Evolutionary conservation across 2,329 filamentous ascomycete genomes (phyloP), one percentile per base, ranked within the genome.

Genomic region (Onygenales sp.): DNA sequence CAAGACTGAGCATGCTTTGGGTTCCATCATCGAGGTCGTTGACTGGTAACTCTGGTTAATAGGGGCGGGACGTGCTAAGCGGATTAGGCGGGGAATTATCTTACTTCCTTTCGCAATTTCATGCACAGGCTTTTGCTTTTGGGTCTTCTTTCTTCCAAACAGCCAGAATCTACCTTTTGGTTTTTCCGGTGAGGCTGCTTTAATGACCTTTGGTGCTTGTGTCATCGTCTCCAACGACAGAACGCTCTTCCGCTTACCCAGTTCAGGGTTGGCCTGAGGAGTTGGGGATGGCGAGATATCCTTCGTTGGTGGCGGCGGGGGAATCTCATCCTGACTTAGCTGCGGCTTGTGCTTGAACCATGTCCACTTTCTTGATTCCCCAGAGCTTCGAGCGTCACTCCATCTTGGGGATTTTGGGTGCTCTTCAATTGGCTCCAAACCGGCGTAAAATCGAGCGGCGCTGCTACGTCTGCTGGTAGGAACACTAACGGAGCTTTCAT

Each of bases 111-210:
- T 57, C 39, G 65, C 61, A 53, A 66, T 57, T 17, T 69, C 57
- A 56, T 58, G 55, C 2, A 53, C 52, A 46, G 54, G 56, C 54
- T 70, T 68, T 17, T 70, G 32, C 6, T 40, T 52, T 73, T 67
- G 71, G 37, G 71, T 66, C 49, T 70, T 66, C 58, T 76, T 78
- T 60, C 74, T 77, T 43, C 77, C 72, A 50, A 83, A 75, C 51
- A 78, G 73, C 55, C 75, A 78, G 43, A 79, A 69, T 36, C 54
- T 55, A 11, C 75, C 74, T 49, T 52, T 53, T 21, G 54, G 53
- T 40, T 48, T 57, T 34, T 55, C 52, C 42, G 33, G 33, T 10
- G 32, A 34, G 8, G 47, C 46, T 7, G 17, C 13, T n/a, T 49
- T 17, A 33, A 40, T 14, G 32, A 40, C 21, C 32, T 49, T 40